Evolutionary conservation across 495 filamentous ascomycete species (phyloP).

Genomic region (Penicillium angulare): DNA sequence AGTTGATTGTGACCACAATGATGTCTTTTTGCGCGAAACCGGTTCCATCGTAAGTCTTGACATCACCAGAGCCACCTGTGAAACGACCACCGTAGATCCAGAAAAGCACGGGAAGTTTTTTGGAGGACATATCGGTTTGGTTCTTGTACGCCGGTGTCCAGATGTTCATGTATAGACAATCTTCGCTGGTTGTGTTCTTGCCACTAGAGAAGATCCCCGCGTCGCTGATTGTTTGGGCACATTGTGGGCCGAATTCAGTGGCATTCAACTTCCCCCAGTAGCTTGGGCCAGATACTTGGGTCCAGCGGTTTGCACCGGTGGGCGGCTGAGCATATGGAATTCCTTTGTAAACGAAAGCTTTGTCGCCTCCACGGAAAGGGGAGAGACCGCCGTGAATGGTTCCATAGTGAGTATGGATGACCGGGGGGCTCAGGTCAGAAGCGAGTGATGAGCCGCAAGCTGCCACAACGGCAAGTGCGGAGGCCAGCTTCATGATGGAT

Average conservation of each 20-base stretch:
- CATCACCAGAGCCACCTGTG: slow-evolving; percentile 13
- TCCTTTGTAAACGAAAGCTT: not conserved
- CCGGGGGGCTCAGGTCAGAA: not conserved
- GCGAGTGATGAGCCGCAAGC: not conserved
- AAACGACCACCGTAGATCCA: slow-evolving; percentile 40
- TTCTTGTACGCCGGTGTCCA: slow-evolving; percentile 34
- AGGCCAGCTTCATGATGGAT: not conserved
- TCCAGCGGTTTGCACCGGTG: slow-evolving; percentile 1
- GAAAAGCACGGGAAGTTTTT: slow-evolving; percentile 40
- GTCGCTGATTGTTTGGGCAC: slow-evolving; percentile 5
- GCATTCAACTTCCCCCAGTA: slow-evolving; percentile 7
- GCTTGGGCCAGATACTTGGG: not conserved
- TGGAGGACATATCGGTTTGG: not conserved
- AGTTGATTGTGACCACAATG: slow-evolving; percentile 43
- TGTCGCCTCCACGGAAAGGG: slow-evolving; percentile 1
- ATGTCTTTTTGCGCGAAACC: slow-evolving; percentile 30
- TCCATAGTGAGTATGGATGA: not conserved
- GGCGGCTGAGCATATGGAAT: slow-evolving; percentile 5
- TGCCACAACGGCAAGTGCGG: not conserved
- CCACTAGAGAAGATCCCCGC: slow-evolving; percentile 17
- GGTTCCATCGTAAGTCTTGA: slow-evolving; percentile 41
- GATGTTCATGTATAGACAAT: slow-evolving; percentile 31
- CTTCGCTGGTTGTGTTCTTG: slow-evolving; percentile 24
- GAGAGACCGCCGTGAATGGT: not conserved
- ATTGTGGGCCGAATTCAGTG: slow-evolving; percentile 15